A percentile compares a stretch with the other conserved stretches of the same genome.
phyloP scores from a whole-genome alignment of 345 rosid species.

The Heritiera fomes region DNA sequence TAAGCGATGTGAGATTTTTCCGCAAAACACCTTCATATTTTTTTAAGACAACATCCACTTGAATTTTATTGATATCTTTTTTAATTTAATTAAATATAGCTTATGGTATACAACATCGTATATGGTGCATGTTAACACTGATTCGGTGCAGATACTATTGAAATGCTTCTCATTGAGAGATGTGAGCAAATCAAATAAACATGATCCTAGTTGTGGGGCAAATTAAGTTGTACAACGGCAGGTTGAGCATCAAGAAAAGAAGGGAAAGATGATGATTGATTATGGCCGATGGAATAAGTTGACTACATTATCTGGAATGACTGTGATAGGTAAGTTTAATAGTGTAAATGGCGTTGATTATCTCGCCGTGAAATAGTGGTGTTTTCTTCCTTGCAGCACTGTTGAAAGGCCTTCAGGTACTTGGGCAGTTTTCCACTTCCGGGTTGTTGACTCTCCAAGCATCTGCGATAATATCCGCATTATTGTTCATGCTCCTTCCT shows the following conservation, averaged over 20 bases:
- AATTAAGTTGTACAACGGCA: neutral
- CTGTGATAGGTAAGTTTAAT: neutral
- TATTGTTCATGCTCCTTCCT: conserved; percentile 28
- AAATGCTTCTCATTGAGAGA: neutral
- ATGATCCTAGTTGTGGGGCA: neutral
- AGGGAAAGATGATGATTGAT: neutral
- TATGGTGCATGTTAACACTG: neutral
- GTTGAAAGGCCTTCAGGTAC: neutral
- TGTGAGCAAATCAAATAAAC: neutral
- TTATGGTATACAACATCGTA: neutral
- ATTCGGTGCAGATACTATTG: neutral
- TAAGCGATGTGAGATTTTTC: too few species aligned
- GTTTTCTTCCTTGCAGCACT: neutral
- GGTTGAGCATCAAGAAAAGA: neutral
- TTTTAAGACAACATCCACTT: neutral
- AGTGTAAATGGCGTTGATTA: neutral
- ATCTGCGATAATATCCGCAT: neutral
- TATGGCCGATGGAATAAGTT: neutral
- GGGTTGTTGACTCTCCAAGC: neutral
- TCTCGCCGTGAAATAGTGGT: neutral
- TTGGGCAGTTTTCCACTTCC: neutral
- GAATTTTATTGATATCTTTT: neutral
- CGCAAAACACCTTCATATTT: too few species aligned
- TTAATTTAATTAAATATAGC: neutral
- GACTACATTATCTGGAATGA: neutral